Base-by-base conservation (phyloP, 1,284 basidiomycete genomes). In the Moesziomyces sp. region DNA sequence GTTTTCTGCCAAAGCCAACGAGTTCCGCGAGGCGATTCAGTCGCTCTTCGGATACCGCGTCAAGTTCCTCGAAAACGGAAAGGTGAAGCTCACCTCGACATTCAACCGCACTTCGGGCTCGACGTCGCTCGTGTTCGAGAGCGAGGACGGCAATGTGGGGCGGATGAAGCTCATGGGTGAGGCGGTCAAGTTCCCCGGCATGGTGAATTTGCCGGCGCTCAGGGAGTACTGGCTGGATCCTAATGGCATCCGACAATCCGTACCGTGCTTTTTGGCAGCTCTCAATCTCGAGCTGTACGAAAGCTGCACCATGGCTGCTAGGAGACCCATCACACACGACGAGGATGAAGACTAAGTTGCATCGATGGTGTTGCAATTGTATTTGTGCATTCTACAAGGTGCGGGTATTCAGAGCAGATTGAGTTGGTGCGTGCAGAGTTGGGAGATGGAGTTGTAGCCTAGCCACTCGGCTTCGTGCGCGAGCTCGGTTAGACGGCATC, bases 11-110 rank as follows among this genome's bases (percentile, higher is more conserved):
- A 94, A 93, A 83, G 89, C 89, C 4, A 88, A 89, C 50, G 92
- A 94, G 79, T 93, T 94, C 84, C 87, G 91, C 18, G 91, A 92
- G 74, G 90, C 91, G 14, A 90, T 94, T 51, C 89, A 89, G 0
- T 89, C 90, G 0, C 89, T 95, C 46, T 88, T 95, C 1, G 93
- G 93, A 2, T 89, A 93, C 74, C 93, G 93, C 83, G 87, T 94
- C 40, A 89, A 90, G 1, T 94, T 94, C 82, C 90, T 91, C 67
- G 90, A 90, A 5, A 93, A 92, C 56, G 92, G 92, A 0, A 89
- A 92, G 70, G 90, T 94, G 45, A 88, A 92, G 38, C 89, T 94
- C 55, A 93, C 92, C 4, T 91, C 90, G n/a, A 86, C 91, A 60
- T 93, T 90, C 83, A 87, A 87, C 3, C 85, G 86, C 2, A 64